Evolutionary conservation across 2,329 filamentous ascomycete species (phyloP).

Genomic region (Sphaerulina musiva): DNA sequence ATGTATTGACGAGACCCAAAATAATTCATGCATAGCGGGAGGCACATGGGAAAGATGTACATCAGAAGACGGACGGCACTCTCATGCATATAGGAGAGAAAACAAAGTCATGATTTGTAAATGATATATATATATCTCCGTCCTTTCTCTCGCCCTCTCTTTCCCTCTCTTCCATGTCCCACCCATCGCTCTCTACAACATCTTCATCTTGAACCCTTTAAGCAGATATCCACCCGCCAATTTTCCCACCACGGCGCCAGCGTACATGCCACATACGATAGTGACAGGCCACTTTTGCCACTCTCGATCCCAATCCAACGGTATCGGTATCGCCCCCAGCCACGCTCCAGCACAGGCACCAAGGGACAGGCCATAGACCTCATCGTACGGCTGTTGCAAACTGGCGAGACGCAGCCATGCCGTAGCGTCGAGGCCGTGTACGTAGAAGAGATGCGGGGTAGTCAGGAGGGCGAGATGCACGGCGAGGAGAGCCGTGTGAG

Average conservation of each 20-base stretch:
- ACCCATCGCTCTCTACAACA: slow-evolving; percentile 4
- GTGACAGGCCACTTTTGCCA: slow-evolving; percentile 99
- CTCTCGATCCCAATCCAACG: slow-evolving; percentile 95
- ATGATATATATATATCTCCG: no score
- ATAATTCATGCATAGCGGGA: slow-evolving; percentile 1
- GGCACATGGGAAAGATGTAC: not conserved
- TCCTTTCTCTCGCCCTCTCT: no score
- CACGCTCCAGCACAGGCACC: slow-evolving; percentile 77
- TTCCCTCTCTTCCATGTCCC: no score
- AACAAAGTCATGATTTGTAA: no score
- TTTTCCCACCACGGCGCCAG: slow-evolving; percentile 68
- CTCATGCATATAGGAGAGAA: not conserved
- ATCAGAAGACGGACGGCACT: not conserved
- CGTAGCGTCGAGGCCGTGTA: slow-evolving; percentile 66
- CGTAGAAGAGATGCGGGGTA: slow-evolving; percentile 75
- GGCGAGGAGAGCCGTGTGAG: slow-evolving; percentile 72
- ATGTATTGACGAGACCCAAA: not conserved
- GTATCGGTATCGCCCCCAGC: slow-evolving; percentile 91
- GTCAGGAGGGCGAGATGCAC: slow-evolving; percentile 74
- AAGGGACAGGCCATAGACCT: slow-evolving; percentile 73
- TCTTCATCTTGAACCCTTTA: slow-evolving; percentile 42
- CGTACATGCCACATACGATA: slow-evolving; percentile 73
- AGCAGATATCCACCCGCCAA: slow-evolving; percentile 48
- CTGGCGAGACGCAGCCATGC: slow-evolving; percentile 66
- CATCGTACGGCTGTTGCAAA: slow-evolving; percentile 68